Evolutionary conservation across 176 grass and related monocot species (phyloP), one percentile per base, ranked within the genome.

Genomic region (Aegilops tauschii): DNA sequence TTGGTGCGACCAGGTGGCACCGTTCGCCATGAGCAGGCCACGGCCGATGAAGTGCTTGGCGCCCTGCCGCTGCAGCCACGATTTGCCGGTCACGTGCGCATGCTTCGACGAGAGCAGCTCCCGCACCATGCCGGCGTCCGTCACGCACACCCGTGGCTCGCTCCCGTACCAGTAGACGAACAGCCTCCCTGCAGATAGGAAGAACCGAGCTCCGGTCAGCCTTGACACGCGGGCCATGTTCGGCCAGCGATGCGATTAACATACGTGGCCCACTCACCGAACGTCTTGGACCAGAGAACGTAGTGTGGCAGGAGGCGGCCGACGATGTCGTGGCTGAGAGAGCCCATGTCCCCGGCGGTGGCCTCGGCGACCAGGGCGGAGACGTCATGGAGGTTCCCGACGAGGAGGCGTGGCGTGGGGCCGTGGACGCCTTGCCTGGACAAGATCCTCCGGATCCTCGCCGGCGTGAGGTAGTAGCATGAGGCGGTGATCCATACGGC

Each of bases 131-230:
- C 86, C 88, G 8, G 92, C 86, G 45, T 98, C 93, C 32, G 90
- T 94, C 89, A 98, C 56, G 89, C 96, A 98, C 86, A 98, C 65
- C 82, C 96, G 87, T 13, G 96, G 92, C 92, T 98, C 96, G 47
- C 93, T 91, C 16, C 96, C 96, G 63, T 98, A 98, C 88, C 92
- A 98, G 84, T 98, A 98, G 40, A 96, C 83, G 85, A 98, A 98
- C 21, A 58, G 11, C 69, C 85, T 89, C 49, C 96, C 96, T 98
- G 90, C 59, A 64, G 7, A 4, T 5, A 1, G 17, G 1, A 45
- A 62, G 0, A 27, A 21, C 28, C 5, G 32, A 49, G 25, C 35
- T 44, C 40, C 23, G n/a, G 11, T 86, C 61, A 84, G 77, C 45
- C 39, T 32, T 16, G 16, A 3, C 56, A 59, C 0, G 56, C 16